Evolutionary conservation across 495 filamentous ascomycete genomes (phyloP).

Genomic region (Penicillium psychrofluorescens): DNA sequence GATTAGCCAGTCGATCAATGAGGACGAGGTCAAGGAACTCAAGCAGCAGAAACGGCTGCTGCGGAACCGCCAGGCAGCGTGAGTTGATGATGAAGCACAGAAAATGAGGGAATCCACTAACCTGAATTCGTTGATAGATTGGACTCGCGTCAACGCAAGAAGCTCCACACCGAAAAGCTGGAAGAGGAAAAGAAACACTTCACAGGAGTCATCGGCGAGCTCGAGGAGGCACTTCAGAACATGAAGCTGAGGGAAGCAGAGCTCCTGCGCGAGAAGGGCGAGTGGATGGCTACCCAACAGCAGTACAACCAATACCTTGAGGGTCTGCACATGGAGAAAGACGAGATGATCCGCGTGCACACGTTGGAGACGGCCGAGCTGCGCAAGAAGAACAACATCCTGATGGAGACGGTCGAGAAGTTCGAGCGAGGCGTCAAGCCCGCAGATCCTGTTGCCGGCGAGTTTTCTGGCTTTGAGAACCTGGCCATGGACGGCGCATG

Average conservation of each 20-base stretch:
- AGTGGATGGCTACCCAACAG: constrained; percentile 60
- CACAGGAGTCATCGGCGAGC: constrained; percentile 60
- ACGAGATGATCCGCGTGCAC: constrained; percentile 81
- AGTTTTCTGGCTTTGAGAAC: constrained; percentile 75
- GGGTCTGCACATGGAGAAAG: constrained; percentile 74
- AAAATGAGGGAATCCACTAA: constrained; percentile 20
- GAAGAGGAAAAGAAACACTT: constrained; percentile 95
- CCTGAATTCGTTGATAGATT: constrained; percentile 47
- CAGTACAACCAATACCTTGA: constrained; percentile 69
- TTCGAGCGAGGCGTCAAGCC: constrained; percentile 61
- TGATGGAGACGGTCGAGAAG: constrained; percentile 78
- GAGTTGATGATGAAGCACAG: constrained; percentile 30
- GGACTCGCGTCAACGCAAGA: constrained; percentile 96
- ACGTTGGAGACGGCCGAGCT: constrained; percentile 91
- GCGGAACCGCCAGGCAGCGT: constrained; percentile 94
- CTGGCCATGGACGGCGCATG: constrained; percentile 73
- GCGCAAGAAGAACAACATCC: constrained; percentile 88
- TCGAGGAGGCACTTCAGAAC: constrained; percentile 69
- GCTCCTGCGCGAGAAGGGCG: constrained; percentile 58
- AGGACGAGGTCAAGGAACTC: constrained; percentile 93
- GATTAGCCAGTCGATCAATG: constrained; percentile 80
- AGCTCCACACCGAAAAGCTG: constrained; percentile 94
- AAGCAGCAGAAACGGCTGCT: constrained; percentile 97
- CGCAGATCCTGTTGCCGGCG: constrained; percentile 51
- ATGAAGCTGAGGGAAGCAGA: constrained; percentile 49